A percentile compares a stretch with the other conserved stretches of the same genome.
phyloP scores from a whole-genome alignment of 768 basidiomycete genomes.

The Serendipita sp. region DNA sequence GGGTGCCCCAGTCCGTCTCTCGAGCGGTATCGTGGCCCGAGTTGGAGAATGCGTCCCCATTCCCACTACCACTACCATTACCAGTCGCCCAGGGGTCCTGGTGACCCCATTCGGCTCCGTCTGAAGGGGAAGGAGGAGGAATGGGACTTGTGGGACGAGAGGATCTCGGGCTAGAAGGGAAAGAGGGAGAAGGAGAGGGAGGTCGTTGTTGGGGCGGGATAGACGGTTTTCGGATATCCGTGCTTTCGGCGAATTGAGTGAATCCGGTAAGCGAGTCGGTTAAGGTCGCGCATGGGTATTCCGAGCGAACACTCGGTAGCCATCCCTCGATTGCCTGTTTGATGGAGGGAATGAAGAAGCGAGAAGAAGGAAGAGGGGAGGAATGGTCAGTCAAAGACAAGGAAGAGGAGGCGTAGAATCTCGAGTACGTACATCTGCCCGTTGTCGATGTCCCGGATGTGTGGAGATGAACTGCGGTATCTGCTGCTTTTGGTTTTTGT shows the following conservation, averaged over 20 bases:
- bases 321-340: neutral
- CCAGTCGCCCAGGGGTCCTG: neutral
- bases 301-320: neutral
- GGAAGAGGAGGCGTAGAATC: neutral
- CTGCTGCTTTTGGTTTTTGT: neutral
- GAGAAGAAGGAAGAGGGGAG: too few relatives aligned
- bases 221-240: neutral
- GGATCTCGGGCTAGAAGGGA: neutral
- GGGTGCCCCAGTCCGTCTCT: neutral
- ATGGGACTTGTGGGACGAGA: neutral
- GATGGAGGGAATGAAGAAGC: neutral
- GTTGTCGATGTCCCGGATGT: slow-evolving; percentile 2
- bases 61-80: neutral
- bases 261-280: neutral
- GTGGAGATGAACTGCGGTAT: neutral
- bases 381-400: neutral
- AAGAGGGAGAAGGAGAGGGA: neutral
- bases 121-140: neutral
- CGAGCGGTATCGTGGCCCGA: neutral
- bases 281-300: neutral
- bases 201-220: neutral
- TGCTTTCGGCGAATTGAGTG: neutral
- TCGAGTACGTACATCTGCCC: neutral
- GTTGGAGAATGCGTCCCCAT: neutral
- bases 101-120: neutral